Base-by-base conservation (phyloP, 805 yeast genomes). In the Metschnikowia vanudenii region DNA sequence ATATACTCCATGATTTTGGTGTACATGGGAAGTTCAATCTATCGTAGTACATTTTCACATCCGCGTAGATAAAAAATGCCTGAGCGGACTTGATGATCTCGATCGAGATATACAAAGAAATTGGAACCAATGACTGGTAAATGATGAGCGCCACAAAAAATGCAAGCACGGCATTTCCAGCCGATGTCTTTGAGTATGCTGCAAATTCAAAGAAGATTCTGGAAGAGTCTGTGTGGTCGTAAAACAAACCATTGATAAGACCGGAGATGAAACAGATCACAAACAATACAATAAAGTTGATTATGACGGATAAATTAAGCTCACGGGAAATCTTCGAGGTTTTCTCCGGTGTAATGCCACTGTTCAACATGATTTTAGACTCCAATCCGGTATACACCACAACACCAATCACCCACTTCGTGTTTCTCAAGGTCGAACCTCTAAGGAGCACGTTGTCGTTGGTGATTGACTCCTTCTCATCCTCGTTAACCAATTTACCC, bases 71-170 rank as follows among this genome's bases (percentile, higher is more conserved):
- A 70, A 87, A 87, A 52, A 74, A 85, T 0, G 92, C 92, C 60
- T 87, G 95, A 0, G 86, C 84, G 0, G 94, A 84, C 61, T 86
- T 86, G 62, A 87, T 83, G 57, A 87, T 84, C 69, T 87, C 95
- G 55, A 87, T 79, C 47, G 94, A 83, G 51, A 87, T 85, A 64
- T 87, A 87, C 51, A 87, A 72, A 0, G 95, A 87, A 52, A 87
- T 87, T 1, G 96, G 96, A 45, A 87, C 90, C 69, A 87, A 73
- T 0, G 91, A 81, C 65, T 84, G 91, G 61, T 85, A 87, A 33
- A 87, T 69, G 53, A 85, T 87, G 49, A 87, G 71, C 3, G 89
- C 84, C 24, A 86, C 94, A 61, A 85, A 85, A 61, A 85, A 87
- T 1, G 82, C 74, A 35, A 87, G 80, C 33, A 84, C 63, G 59